phyloP scores from a whole-genome alignment of 129 eudicot species.

The Chrysanthemum seticuspe region DNA sequence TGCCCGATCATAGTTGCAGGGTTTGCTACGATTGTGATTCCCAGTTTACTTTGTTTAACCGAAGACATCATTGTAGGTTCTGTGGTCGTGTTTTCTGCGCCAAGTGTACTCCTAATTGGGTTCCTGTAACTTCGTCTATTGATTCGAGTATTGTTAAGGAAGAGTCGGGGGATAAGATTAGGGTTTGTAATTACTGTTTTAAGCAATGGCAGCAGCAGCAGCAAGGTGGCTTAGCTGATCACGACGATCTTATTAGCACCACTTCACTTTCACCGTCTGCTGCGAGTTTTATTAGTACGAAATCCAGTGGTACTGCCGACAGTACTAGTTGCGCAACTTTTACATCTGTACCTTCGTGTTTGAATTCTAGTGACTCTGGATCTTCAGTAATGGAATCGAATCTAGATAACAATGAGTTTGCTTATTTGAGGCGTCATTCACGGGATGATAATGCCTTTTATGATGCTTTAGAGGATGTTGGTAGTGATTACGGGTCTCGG shows the following conservation, averaged over 20 bases:
- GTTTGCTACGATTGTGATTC: conserved; percentile 96
- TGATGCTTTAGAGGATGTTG: conserved; percentile 30
- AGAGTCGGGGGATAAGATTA: conserved; percentile 34
- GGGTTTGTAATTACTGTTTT: conserved; percentile 83
- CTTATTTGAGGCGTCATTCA: conserved; percentile 45
- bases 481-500: conserved; percentile 44
- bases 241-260: conserved; percentile 49
- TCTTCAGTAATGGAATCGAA: conserved; percentile 51
- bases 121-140: conserved; percentile 45
- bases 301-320: conserved; percentile 67
- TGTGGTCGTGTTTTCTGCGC: conserved; percentile 89
- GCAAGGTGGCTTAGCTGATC: conserved; percentile 53
- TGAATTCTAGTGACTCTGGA: conserved; percentile 31
- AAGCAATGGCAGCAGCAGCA: conserved; percentile 93
- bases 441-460: conserved; percentile 41
- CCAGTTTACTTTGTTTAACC: conserved; percentile 64
- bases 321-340: conserved; percentile 69
- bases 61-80: conserved; percentile 88
- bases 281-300: conserved; percentile 60
- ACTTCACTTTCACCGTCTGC: conserved; percentile 50
- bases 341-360: conserved; percentile 42
- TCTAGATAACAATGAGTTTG: conserved; percentile 38
- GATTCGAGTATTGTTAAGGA: conserved; percentile 46
- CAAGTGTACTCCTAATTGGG: conserved; percentile 75
- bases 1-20: conserved; percentile 97